Evolutionary conservation across 331 rosid species (phyloP), one percentile per base, ranked within the genome.

Genomic region (Malus hybrid): DNA sequence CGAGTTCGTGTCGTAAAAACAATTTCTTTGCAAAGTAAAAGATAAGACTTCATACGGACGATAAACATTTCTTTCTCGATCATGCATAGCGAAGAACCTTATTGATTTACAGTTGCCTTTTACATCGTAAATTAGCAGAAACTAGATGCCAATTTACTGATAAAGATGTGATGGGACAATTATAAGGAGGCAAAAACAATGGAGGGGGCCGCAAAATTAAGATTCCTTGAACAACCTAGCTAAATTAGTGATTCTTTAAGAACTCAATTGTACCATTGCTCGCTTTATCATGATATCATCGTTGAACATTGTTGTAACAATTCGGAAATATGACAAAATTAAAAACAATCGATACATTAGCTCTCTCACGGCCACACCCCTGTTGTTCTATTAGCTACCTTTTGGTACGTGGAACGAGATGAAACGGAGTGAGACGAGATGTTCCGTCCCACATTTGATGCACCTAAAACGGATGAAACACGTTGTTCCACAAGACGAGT

Each of bases 1-100:
- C 1, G 3, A 36, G 1, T 36, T 36, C 0, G 0, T 2, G 0
- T 7, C 1, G 1, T 36, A 0, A 36, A 36, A 36, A 36, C 0
- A 36, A 36, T 8, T 0, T 7, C 3, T 36, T 36, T 36, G 10
- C 11, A 36, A 36, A 36, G 0, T 36, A 36, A 2, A 0, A 0
- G 0, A 0, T 36, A 3, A 7, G 3, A 36, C 3, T 36, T 36
- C 42, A 1, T 34, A 7, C 0, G 1, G 2, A 7, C 10, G 10
- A 34, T 34, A 7, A 1, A 2, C 3, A 0, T 36, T 36, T 36
- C 0, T 36, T 1, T 36, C 1, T 1, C 1, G 3, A 36, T 0
- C 3, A 8, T 0, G 1, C 42, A 36, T 36, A 36, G 0, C 11
- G 3, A 36, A 36, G 3, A 36, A 36, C 11, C 3, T 8, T 8